These are phyloP conservation scores for Nitzschia sp. DNA, from an alignment of 108 stramenopile species.

Conservation along the genomic window DNA sequence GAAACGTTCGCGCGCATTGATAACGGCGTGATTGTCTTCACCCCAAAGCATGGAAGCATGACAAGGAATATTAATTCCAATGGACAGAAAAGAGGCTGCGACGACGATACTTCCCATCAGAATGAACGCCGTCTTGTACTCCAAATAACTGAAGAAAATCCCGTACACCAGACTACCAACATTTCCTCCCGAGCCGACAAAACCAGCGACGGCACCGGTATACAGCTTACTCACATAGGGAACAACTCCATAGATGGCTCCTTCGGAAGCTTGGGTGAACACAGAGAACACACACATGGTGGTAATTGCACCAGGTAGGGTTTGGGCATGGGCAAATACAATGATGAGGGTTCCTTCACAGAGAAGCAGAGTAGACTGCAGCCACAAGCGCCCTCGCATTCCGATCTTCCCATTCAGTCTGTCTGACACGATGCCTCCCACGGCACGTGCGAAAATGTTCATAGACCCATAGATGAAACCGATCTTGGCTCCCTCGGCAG, in stretches of 20 bases:
- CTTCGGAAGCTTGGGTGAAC: constrained; percentile 82
- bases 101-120: constrained; percentile 65
- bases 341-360: constrained; percentile 73
- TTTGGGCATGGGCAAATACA: constrained; percentile 48
- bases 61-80: constrained; percentile 53
- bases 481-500: constrained; percentile 46
- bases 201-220: constrained; percentile 74
- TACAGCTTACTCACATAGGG: constrained; percentile 67
- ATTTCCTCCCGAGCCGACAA: constrained; percentile 82
- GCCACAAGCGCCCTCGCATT: constrained; percentile 66
- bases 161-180: constrained; percentile 69
- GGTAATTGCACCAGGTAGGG: constrained; percentile 63
- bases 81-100: constrained; percentile 38
- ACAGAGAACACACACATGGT: constrained; percentile 68
- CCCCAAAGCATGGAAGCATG: constrained; percentile 52
- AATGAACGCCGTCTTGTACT: constrained; percentile 52
- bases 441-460: constrained; percentile 67
- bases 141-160: constrained; percentile 50
- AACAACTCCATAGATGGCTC: constrained; percentile 68
- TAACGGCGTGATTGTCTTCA: constrained; percentile 38
- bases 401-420: constrained; percentile 41
- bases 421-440: constrained; percentile 54
- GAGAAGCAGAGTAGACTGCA: constrained; percentile 52
- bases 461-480: constrained; percentile 59
- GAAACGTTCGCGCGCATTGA: constrained; percentile 36